These are phyloP conservation scores for Byssothecium circinans DNA, from an alignment of 2,329 filamentous ascomycete species.

Conservation along the genomic window DNA sequence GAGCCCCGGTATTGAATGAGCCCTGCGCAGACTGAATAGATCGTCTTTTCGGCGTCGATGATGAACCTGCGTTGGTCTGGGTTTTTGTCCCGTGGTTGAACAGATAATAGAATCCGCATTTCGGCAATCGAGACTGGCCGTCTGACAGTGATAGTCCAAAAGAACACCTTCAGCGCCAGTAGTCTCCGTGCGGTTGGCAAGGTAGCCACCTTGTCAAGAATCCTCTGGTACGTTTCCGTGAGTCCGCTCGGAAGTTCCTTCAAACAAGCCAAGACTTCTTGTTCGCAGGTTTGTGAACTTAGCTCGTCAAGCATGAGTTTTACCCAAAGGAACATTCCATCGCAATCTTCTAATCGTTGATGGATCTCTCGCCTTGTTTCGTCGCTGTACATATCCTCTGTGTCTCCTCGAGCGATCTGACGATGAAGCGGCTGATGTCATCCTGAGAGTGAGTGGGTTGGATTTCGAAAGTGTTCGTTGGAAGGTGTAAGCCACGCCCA, in stretches of 20 bases:
- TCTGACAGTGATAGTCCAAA: constrained; percentile 1
- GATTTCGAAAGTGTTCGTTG: constrained; percentile 1
- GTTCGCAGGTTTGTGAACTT: background rate
- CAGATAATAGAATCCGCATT: constrained; percentile 1
- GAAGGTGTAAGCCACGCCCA: background rate
- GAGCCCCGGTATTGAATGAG: constrained; percentile 2
- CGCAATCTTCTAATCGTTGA: background rate
- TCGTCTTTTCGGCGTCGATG: background rate
- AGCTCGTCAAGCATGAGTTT: constrained; percentile 7
- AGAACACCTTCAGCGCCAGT: constrained; percentile 3
- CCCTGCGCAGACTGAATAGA: background rate
- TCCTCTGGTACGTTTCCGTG: constrained; percentile 1
- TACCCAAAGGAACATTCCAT: constrained; percentile 9
- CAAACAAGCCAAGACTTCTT: constrained; percentile 1
- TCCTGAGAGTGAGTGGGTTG: background rate
- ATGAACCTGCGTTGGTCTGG: constrained; percentile 1
- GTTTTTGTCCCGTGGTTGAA: background rate
- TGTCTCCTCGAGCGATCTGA: background rate
- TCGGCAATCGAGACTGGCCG: constrained; percentile 2
- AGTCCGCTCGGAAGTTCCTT: constrained; percentile 1
- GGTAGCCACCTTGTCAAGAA: background rate
- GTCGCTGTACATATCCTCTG: background rate
- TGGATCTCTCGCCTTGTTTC: background rate
- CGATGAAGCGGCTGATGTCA: constrained; percentile 2
- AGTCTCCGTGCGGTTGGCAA: background rate